Base-by-base conservation (phyloP, 2,329 filamentous ascomycete species). In the Claviceps arundinis region DNA sequence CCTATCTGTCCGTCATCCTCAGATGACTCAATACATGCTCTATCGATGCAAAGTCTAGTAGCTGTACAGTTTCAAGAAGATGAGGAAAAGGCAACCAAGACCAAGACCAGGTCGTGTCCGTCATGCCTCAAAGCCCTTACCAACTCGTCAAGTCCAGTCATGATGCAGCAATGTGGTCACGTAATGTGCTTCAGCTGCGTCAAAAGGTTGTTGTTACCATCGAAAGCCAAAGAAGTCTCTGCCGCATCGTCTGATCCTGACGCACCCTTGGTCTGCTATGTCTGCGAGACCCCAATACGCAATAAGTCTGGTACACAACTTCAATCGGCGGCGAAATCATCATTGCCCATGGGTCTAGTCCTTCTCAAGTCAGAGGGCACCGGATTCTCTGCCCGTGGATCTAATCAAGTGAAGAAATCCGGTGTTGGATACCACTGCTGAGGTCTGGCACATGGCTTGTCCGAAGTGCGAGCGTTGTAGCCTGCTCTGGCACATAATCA, bases 141-240 rank as follows among this genome's bases (percentile, higher is more conserved):
- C 47, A 97, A 97, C 64, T 78, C 86, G 3, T 86, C 87, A 3
- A 87, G 85, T 63, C 87, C 90, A 0, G 80, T 90, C 65, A 73
- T 96, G 50, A 83, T 87, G 2, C 90, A 88, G 64, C 87, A 87
- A 0, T 98, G 91, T 61, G 91, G 91, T 0, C 91, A 98, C 64
- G 89, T 97, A 1, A 69, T 96, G 22, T 98, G 91, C 68, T 84
- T 86, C 60, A 84, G 78, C 41, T 96, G 91, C 62, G 84, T 90
- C 16, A 78, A 83, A 51, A 86, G 89, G 62, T 95, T 97, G 66
- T 84, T 96, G 74, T 77, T 76, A 7, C 77, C 81, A 43, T 71
- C 68, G 52, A 73, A 62, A 58, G 73, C 67, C 54, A 61, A 68
- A 22, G 14, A n/a, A 22, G n/a, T 4, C 34, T 40, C 45, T 17